Evolutionary conservation across 1,139 yeast genomes (phyloP).

Genomic region (Debaryomycetaceae sp.): DNA sequence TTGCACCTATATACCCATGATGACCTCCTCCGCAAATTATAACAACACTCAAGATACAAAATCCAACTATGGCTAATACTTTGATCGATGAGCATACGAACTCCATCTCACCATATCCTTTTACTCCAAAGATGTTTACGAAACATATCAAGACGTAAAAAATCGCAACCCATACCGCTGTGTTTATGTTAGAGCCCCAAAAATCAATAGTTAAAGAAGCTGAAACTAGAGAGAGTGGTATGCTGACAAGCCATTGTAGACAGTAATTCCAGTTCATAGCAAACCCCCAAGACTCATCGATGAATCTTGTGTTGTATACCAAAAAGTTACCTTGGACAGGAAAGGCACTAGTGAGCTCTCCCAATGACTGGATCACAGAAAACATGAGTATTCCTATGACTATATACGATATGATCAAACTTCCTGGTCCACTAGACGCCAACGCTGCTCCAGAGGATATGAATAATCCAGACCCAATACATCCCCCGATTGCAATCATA

Average conservation of each 20-base stretch:
- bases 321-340: constrained; percentile 57
- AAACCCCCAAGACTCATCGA: constrained; percentile 30
- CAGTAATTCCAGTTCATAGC: constrained; percentile 32
- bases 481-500: constrained; percentile 23
- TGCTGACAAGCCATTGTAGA: constrained; percentile 33
- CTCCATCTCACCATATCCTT: constrained; percentile 46
- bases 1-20: constrained; percentile 64
- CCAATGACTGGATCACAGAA: constrained; percentile 55
- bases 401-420: constrained; percentile 52
- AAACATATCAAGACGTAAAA: constrained; percentile 34
- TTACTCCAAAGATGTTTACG: constrained; percentile 42
- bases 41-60: constrained; percentile 35
- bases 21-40: constrained; percentile 39
- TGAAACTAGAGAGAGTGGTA: constrained; percentile 43
- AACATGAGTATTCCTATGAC: constrained; percentile 57
- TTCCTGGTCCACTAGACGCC: constrained; percentile 51
- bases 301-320: constrained; percentile 25
- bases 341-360: constrained; percentile 61
- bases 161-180: constrained; percentile 43
- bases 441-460: constrained; percentile 23
- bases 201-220: constrained; percentile 39
- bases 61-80: constrained; percentile 43
- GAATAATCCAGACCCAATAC: constrained; percentile 24
- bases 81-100: constrained; percentile 37
- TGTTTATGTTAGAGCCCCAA: constrained; percentile 35